Base-by-base conservation (phyloP, 2,329 filamentous ascomycete species). In the Chrysoporthe cubensis region DNA sequence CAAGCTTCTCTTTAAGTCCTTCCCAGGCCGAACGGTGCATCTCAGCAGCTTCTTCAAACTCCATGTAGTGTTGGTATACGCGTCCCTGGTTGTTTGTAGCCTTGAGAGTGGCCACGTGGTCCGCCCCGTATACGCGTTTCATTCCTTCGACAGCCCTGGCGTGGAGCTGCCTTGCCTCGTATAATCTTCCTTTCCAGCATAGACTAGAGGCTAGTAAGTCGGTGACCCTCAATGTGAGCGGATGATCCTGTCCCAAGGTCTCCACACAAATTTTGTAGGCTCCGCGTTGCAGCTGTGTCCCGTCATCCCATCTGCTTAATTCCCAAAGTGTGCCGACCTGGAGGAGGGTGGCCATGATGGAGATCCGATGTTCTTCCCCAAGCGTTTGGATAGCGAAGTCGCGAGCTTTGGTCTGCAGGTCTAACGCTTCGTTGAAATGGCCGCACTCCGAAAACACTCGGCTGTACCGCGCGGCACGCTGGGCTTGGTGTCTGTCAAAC, bases 391-490 rank as follows among this genome's bases (percentile, higher is more conserved):
- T 34, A 13, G 50, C 50, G 11, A 32, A 54, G 13, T 34, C 26
- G 50, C 50, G 26, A 6, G 32, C 50, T 26, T 54, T 40, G 32
- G 32, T n/a, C 54, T 57, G 34, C 34, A 57, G 34, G 14, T 37
- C 54, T 14, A 57, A 43, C 0, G 58, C 58, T 34, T 61, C 40
- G 3, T 26, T 46, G 42, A 61, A 61, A 14, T 46, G 21, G 40
- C 58, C 58, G 34, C 42, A 61, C 43, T 61, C 58, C 8, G 16
- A 44, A 1, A n/a, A 61, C 21, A 61, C 58, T 11, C 58, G 40
- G 11, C 40, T 46, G 42, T 32, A 61, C 40, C 58, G 34, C n/a
- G 58, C n/a, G 2, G 58, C 40, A 16, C 16, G 13, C 34, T 46
- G 37, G 3, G 58, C 58, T 13, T 61, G 40, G 40, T 44, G 58